These are phyloP conservation scores for Toxoplasma gondii DNA, from an alignment of 169 alveolate species.

Conservation along the genomic window DNA sequence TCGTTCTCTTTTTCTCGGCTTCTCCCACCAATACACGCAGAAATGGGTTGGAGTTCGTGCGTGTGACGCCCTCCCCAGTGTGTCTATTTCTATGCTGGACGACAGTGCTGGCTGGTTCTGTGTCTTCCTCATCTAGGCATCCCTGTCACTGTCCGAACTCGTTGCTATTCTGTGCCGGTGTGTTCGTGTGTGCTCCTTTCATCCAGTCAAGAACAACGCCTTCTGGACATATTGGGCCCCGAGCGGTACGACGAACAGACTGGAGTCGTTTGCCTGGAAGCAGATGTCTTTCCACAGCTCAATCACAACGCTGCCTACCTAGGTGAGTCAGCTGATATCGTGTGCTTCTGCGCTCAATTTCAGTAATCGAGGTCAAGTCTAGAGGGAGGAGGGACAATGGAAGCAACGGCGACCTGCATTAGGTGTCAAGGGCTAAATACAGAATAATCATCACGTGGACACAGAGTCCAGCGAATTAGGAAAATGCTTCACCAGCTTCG, in stretches of 20 bases:
- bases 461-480: too few relatives aligned
- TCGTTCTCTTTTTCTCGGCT: too few relatives aligned
- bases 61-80: too few relatives aligned
- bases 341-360: neutral
- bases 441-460: too few relatives aligned
- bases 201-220: conserved; percentile 26
- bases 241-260: conserved; percentile 21
- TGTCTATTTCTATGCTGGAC: neutral
- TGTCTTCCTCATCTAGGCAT: neutral
- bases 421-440: too few relatives aligned
- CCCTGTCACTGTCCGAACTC: neutral
- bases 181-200: neutral
- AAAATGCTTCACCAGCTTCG: too few relatives aligned
- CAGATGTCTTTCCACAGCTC: conserved; percentile 44
- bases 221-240: conserved; percentile 15
- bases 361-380: too few relatives aligned
- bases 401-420: too few relatives aligned
- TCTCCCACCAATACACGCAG: too few relatives aligned
- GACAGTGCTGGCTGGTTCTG: neutral
- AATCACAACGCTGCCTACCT: conserved; percentile 51
- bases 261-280: conserved; percentile 38
- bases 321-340: conserved; percentile 7
- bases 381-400: too few relatives aligned
- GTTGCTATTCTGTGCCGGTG: neutral
- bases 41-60: too few relatives aligned